Base-by-base conservation (phyloP, 2,329 filamentous ascomycete species). In the Aaosphaeria arxii region DNA sequence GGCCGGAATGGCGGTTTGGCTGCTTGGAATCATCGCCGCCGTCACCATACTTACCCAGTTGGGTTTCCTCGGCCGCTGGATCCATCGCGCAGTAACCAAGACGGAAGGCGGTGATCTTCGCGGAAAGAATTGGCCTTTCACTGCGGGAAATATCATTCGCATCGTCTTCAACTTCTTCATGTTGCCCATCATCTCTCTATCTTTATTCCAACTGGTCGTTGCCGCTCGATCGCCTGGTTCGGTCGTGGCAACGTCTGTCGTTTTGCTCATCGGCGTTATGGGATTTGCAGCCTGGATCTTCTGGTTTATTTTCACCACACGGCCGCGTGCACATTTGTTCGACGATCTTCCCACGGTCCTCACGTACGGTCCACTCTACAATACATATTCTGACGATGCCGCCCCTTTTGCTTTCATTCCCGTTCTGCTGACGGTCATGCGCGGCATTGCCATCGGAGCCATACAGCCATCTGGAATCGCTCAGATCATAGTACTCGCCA, bases 321-420 rank as follows among this genome's bases (percentile, higher is more conserved):
- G 88, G 54, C 91, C 91, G 5, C 86, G 91, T 51, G 88, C 90
- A 1, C 87, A 90, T 56, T 78, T 99, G 7, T 99, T 96, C 67
- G 94, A 99, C 70, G 91, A 97, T 62, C 78, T 99, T 43, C 85
- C 90, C 5, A 96, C 90, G 0, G 85, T 97, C 6, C 78, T 99
- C 2, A 80, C 90, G 1, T 97, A 96, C 60, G 94, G 94, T 0
- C 90, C 94, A 5, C 77, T 99, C 6, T 99, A 99, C 65, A 99
- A 99, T 72, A 99, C 94, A 0, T 97, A 95, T 69, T 94, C 89
- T 28, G 94, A 99, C 67, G 88, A 92, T 66, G 90, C 91, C 0
- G 89, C 92, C 6, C 85, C 89, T 0, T 99, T 95, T 69, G 91
- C 92, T 5, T 79, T 96, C 39, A 85, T 96, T 17, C 91, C 92